These are phyloP conservation scores for Nicotiana tabacum DNA, from an alignment of 257 asterid genomes.

Conservation along the genomic window DNA sequence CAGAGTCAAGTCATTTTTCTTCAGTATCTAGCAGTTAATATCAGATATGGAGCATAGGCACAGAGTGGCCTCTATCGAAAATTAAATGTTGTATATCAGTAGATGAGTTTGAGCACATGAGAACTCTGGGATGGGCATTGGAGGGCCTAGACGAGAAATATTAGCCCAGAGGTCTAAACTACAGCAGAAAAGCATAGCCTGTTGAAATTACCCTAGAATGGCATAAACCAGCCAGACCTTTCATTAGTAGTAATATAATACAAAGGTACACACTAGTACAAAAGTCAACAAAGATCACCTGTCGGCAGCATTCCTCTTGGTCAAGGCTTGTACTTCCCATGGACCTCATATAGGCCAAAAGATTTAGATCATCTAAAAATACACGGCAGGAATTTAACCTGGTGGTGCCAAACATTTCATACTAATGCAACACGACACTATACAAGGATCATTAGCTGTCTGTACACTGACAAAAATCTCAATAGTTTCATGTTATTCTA, in stretches of 20 bases:
- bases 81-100: background rate
- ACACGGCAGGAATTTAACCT: background rate
- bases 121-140: background rate
- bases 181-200: background rate
- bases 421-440: background rate
- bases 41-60: background rate
- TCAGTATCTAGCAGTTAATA: conserved; percentile 5
- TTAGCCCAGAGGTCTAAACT: background rate
- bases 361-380: background rate
- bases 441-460: background rate
- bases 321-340: background rate
- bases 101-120: conserved; percentile 1
- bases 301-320: background rate
- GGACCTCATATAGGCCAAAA: background rate
- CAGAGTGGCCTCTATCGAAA: background rate
- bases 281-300: background rate
- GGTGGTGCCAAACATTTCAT: background rate
- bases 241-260: background rate
- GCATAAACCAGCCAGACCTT: background rate
- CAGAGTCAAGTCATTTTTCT: conserved; percentile 2
- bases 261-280: background rate
- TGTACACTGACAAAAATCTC: background rate
- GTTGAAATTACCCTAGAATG: background rate
- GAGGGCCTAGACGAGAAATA: background rate
- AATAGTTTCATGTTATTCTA: background rate